These are phyloP conservation scores for Pelargonium fulgidum DNA, from an alignment of 441 rosid genomes.

Conservation along the genomic window DNA sequence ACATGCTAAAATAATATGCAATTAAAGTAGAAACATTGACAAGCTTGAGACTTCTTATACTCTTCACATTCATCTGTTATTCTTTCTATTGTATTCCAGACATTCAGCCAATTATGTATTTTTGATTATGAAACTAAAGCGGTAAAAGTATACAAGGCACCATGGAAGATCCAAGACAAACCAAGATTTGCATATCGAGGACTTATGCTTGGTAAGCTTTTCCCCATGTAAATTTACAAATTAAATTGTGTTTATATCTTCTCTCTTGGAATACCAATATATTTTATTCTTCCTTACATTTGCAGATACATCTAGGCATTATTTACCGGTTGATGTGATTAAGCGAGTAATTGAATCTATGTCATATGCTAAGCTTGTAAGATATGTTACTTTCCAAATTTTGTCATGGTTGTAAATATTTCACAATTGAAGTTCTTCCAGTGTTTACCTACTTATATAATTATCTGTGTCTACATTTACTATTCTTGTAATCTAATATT, in stretches of 20 bases:
- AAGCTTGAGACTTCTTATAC: neutral
- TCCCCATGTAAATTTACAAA: neutral
- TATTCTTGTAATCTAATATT: constrained; percentile 27
- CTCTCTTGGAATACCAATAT: constrained; percentile 15
- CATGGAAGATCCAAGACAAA: constrained; percentile 81
- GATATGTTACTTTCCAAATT: constrained; percentile 24
- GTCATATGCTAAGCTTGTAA: constrained; percentile 94
- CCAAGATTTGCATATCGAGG: constrained; percentile 91
- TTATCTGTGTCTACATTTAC: constrained; percentile 15
- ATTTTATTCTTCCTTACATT: constrained; percentile 17
- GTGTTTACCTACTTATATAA: constrained; percentile 10
- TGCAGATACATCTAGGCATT: constrained; percentile 94
- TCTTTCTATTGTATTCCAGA: constrained; percentile 42
- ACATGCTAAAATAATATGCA: neutral
- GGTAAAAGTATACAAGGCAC: constrained; percentile 65
- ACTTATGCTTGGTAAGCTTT: constrained; percentile 57
- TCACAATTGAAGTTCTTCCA: constrained; percentile 16
- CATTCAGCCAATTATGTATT: constrained; percentile 82
- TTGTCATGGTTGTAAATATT: constrained; percentile 13
- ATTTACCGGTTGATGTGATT: constrained; percentile 59
- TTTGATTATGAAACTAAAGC: constrained; percentile 63
- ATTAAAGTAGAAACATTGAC: neutral
- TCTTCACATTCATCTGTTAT: constrained; percentile 7
- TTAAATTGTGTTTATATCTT: neutral
- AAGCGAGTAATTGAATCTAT: constrained; percentile 83